Percentiles rank a stretch among this genome's conserved stretches.
These are phyloP conservation scores for Saccharum officinarum DNA, from an alignment of 176 grass and related monocot species.

Conservation along the genomic window DNA sequence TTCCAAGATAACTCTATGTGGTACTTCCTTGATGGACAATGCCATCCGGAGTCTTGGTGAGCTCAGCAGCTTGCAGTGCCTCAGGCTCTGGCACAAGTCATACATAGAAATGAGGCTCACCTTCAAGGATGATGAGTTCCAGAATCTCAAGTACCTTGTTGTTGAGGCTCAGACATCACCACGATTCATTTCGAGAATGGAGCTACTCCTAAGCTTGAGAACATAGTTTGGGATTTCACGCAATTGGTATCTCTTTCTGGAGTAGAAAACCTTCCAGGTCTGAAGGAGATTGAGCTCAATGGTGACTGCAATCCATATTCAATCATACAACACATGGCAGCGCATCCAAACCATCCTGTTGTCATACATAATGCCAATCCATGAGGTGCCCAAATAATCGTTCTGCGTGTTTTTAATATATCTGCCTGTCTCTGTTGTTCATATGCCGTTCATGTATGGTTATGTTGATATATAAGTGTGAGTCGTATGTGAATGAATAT, in stretches of 20 bases:
- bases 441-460: too few species aligned
- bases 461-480: too few species aligned
- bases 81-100: background rate
- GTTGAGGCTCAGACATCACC: background rate
- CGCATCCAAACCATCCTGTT: background rate
- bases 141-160: background rate
- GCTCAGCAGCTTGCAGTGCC: background rate
- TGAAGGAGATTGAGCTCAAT: slow-evolving; percentile 15
- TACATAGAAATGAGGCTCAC: background rate
- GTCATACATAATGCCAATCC: background rate
- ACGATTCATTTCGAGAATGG: background rate
- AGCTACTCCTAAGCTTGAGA: slow-evolving; percentile 1
- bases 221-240: background rate
- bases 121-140: background rate
- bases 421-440: too few species aligned
- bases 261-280: background rate
- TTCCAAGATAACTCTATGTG: slow-evolving; percentile 4
- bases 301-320: background rate
- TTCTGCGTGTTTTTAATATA: too few species aligned
- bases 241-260: background rate
- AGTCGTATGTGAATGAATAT: too few species aligned
- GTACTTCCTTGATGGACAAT: background rate
- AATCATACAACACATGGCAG: background rate
- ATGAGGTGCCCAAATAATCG: too few species aligned
- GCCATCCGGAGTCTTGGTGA: background rate